phyloP scores from a whole-genome alignment of 495 filamentous ascomycete genomes.

The Jackrogersella minutella region DNA sequence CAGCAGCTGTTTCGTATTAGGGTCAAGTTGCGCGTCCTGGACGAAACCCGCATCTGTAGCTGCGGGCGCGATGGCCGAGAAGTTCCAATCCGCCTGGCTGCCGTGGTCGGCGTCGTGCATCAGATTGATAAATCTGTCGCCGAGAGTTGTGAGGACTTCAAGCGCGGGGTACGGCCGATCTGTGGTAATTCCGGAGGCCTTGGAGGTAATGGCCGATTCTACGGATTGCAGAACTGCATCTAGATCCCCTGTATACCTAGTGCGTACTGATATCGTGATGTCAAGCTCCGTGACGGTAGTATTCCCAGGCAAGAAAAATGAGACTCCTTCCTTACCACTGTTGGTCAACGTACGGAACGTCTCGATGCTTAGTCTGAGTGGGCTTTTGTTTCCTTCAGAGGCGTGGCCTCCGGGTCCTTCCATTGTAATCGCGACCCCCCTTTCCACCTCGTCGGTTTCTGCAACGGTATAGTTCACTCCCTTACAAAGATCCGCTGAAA shows the following conservation, averaged over 20 bases:
- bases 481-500: too few relatives aligned
- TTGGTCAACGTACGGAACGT: slow-evolving; percentile 33
- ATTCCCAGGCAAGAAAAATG: slow-evolving; percentile 41
- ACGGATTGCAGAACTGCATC: slow-evolving; percentile 25
- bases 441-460: slow-evolving; percentile 14
- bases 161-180: slow-evolving; percentile 39
- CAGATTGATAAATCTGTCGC: slow-evolving; percentile 26
- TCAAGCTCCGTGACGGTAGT: slow-evolving; percentile 34
- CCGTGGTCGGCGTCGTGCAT: slow-evolving; percentile 52
- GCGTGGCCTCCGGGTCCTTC: slow-evolving; percentile 41
- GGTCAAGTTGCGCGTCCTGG: slow-evolving; percentile 52
- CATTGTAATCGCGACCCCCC: slow-evolving; percentile 26
- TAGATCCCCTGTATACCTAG: slow-evolving; percentile 35
- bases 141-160: slow-evolving; percentile 28
- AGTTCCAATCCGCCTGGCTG: slow-evolving; percentile 53
- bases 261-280: slow-evolving; percentile 35
- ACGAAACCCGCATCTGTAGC: slow-evolving; percentile 39
- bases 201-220: slow-evolving; percentile 7
- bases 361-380: slow-evolving; percentile 35
- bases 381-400: slow-evolving; percentile 35
- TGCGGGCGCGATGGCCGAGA: slow-evolving; percentile 41
- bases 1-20: slow-evolving; percentile 36
- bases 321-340: not conserved
- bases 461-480: slow-evolving; percentile 29
- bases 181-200: slow-evolving; percentile 11